Evolutionary conservation across 129 eudicot species (phyloP).

Genomic region (Centrapalus pauciflorus): DNA sequence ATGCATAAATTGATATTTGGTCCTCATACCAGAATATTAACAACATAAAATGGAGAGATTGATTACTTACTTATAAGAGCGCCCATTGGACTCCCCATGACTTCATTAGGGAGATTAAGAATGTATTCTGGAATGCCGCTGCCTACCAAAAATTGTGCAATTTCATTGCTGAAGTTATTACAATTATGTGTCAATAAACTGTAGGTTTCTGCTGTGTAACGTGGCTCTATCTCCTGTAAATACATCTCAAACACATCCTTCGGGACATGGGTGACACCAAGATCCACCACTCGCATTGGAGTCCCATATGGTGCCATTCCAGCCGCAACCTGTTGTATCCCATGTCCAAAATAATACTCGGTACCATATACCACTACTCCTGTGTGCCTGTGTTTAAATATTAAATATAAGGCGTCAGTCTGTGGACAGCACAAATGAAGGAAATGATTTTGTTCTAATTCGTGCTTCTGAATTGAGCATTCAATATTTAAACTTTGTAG

Average conservation of each 20-base stretch:
- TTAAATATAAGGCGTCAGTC: not conserved
- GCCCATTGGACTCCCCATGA: conserved; percentile 87
- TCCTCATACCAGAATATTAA: not conserved
- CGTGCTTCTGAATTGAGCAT: too few relatives aligned
- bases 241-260: conserved; percentile 84
- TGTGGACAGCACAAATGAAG: too few relatives aligned
- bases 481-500: too few relatives aligned
- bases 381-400: conserved; percentile 61
- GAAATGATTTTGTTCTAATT: too few relatives aligned
- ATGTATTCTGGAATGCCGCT: conserved; percentile 71
- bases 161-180: conserved; percentile 87
- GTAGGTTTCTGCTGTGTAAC: conserved; percentile 78
- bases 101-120: conserved; percentile 83
- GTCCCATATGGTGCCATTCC: conserved; percentile 81
- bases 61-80: conserved; percentile 73
- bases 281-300: conserved; percentile 67
- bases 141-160: conserved; percentile 86
- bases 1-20: too few relatives aligned
- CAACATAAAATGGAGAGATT: too few relatives aligned
- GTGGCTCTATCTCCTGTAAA: conserved; percentile 78
- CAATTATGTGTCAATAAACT: conserved; percentile 83
- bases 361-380: conserved; percentile 90
- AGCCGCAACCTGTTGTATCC: conserved; percentile 61
- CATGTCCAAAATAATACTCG: conserved; percentile 87
- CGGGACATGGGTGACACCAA: conserved; percentile 89